These are phyloP conservation scores for Xylaria sp. DNA, from an alignment of 2,329 filamentous ascomycete genomes.

Conservation along the genomic window DNA sequence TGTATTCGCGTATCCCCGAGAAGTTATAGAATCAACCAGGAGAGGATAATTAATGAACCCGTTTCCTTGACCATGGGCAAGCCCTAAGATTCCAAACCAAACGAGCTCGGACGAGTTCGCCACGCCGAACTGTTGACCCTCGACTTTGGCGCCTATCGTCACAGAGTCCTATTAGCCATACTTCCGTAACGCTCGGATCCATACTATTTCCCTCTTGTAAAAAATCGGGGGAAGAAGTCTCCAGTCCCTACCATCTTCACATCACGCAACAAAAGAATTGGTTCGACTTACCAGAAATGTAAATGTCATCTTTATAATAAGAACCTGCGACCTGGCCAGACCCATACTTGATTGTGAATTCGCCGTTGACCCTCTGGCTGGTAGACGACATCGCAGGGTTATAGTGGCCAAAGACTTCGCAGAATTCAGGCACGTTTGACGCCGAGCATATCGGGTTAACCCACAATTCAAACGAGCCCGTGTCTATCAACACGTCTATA, in stretches of 20 bases:
- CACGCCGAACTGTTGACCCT: conserved; percentile 62
- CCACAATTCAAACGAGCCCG: conserved; percentile 66
- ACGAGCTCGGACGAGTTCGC: conserved; percentile 58
- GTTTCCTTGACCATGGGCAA: conserved; percentile 55
- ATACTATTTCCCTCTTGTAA: background rate
- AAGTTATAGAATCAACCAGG: conserved; percentile 61
- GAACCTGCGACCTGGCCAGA: conserved; percentile 54
- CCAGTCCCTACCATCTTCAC: background rate
- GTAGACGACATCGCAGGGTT: conserved; percentile 55
- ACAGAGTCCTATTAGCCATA: background rate
- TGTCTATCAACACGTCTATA: conserved; percentile 61
- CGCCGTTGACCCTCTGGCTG: conserved; percentile 51
- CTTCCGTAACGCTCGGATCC: background rate
- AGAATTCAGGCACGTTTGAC: conserved; percentile 51
- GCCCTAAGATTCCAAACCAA: conserved; percentile 62
- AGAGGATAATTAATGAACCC: conserved; percentile 62
- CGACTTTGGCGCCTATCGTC: conserved; percentile 50
- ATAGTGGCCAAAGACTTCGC: conserved; percentile 56
- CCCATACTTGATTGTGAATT: conserved; percentile 53
- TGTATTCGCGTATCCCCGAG: conserved; percentile 59
- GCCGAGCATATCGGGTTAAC: conserved; percentile 61
- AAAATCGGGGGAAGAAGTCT: no score
- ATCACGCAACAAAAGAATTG: background rate
- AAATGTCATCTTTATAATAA: conserved; percentile 60
- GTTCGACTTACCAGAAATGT: conserved; percentile 54